Conservation (phyloP, 2,329 filamentous ascomycete genomes). For the Colletotrichum phormii region DNA sequence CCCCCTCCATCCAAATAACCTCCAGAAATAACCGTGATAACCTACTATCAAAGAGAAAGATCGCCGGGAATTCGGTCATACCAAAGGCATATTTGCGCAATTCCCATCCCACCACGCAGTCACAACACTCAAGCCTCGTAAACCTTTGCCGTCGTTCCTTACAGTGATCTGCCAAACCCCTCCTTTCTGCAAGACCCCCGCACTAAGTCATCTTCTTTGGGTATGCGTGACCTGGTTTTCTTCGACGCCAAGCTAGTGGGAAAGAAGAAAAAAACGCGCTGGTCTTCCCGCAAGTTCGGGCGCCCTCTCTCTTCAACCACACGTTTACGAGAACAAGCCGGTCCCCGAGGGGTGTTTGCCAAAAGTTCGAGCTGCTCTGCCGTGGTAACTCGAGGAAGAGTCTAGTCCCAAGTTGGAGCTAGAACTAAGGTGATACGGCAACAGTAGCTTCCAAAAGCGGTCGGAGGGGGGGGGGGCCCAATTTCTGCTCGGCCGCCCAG, state of each 20-base stretch:
- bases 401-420: neutral
- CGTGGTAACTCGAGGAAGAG: neutral
- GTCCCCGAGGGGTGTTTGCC: neutral
- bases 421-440: neutral
- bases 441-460: conserved; percentile 13
- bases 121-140: neutral
- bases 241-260: conserved; percentile 17
- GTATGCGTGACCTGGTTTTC: conserved; percentile 16
- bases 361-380: neutral
- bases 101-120: conserved; percentile 10
- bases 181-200: neutral
- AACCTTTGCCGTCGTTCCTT: conserved; percentile 22
- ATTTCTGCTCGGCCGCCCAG: neutral
- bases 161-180: conserved; percentile 6
- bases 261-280: conserved; percentile 8
- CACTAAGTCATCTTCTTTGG: neutral
- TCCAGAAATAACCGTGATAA: conserved; percentile 12
- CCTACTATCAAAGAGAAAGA: neutral
- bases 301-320: neutral
- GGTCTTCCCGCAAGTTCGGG: conserved; percentile 13
- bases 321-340: conserved; percentile 1
- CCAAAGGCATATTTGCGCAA: conserved; percentile 11
- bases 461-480: neutral
- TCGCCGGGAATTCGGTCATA: conserved; percentile 26
- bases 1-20: neutral